phyloP scores from a whole-genome alignment of 306 rosid species.

The Boehmeria nivea region DNA sequence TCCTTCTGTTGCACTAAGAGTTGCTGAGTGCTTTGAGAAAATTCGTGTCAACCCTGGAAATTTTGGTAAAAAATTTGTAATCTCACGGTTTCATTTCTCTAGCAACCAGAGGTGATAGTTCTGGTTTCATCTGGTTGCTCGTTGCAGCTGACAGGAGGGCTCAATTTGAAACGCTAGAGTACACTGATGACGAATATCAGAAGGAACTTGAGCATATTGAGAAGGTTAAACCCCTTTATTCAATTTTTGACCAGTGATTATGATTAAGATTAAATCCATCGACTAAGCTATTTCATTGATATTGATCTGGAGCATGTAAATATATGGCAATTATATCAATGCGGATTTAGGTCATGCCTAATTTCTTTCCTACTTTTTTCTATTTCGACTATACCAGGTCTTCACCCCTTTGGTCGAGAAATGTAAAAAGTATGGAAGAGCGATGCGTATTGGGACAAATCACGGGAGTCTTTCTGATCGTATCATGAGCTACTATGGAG shows the following conservation, averaged over 20 bases:
- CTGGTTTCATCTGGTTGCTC: constrained; percentile 24
- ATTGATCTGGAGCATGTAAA: too few relatives aligned
- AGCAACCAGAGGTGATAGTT: not conserved
- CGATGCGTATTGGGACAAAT: constrained; percentile 98
- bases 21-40: constrained; percentile 89
- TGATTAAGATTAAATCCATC: too few relatives aligned
- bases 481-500: constrained; percentile 98
- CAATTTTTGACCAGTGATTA: not conserved
- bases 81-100: constrained; percentile 1
- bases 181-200: constrained; percentile 87
- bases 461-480: constrained; percentile 99
- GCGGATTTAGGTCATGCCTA: not conserved
- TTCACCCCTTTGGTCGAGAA: constrained; percentile 94
- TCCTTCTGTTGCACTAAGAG: constrained; percentile 74
- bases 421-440: constrained; percentile 97
- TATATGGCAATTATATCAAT: too few relatives aligned
- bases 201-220: constrained; percentile 98
- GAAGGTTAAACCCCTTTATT: constrained; percentile 41
- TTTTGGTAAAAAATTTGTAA: constrained; percentile 75
- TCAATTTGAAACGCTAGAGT: constrained; percentile 83
- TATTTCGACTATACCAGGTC: constrained; percentile 38
- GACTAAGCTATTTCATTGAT: not conserved
- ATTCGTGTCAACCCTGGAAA: constrained; percentile 94
- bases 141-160: constrained; percentile 95
- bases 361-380: not conserved